Percentiles rank a stretch among this genome's conserved stretches.
Conservation (phyloP, 768 basidiomycete species). For the Rhodotorula taiwanensis region DNA sequence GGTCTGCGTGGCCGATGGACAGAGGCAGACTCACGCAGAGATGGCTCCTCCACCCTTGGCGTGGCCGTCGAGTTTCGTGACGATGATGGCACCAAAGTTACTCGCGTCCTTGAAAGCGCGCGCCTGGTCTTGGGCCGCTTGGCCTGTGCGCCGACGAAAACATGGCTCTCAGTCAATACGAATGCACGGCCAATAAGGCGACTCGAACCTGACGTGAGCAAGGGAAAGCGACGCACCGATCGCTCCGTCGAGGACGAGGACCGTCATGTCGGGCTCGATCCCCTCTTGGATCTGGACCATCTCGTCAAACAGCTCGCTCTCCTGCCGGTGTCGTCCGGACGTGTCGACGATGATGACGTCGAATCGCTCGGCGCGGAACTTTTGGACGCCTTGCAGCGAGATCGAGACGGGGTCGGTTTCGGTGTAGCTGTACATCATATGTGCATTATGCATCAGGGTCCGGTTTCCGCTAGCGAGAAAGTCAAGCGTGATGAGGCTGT, state of each 20-base stretch:
- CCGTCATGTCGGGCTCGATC: conserved; percentile 92
- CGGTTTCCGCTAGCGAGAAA: too few species aligned
- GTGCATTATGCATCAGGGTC: too few species aligned
- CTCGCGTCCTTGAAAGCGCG: conserved; percentile 96
- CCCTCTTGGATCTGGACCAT: conserved; percentile 95
- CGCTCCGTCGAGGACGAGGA: conserved; percentile 90
- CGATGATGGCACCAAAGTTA: conserved; percentile 96
- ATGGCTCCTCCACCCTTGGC: conserved; percentile 99
- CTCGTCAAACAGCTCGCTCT: conserved; percentile 90
- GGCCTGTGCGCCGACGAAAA: conserved; percentile 98
- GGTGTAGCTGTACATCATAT: conserved; percentile 59
- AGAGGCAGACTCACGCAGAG: conserved; percentile 67
- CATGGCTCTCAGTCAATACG: too few species aligned
- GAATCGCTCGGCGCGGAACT: conserved; percentile 97
- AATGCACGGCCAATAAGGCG: too few species aligned
- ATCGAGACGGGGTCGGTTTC: conserved; percentile 96
- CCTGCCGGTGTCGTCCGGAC: conserved; percentile 93
- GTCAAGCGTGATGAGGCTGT: neutral
- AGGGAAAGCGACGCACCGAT: conserved; percentile 55
- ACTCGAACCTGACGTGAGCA: neutral
- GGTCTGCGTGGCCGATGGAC: too few species aligned
- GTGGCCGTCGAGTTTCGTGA: conserved; percentile 99
- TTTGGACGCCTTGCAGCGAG: conserved; percentile 85
- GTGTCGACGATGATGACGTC: conserved; percentile 99
- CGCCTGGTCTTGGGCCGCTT: conserved; percentile 94